These are phyloP conservation scores for Pleurotus citrinopileatus DNA, from an alignment of 768 basidiomycete genomes.

Conservation along the genomic window DNA sequence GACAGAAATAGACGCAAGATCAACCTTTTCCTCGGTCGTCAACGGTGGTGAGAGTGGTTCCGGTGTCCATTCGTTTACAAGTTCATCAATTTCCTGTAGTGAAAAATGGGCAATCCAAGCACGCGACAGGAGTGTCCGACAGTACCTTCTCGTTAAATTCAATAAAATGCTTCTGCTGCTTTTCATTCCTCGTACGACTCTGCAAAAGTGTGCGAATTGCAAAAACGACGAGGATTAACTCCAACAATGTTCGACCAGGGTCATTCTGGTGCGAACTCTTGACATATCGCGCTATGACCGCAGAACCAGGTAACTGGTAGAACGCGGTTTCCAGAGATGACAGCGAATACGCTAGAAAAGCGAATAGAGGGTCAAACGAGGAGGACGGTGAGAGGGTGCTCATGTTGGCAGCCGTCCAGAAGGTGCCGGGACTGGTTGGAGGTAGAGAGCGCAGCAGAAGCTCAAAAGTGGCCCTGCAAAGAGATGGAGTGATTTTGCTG, in stretches of 20 bases:
- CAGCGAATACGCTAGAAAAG: slow-evolving; percentile 61
- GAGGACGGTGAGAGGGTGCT: slow-evolving; percentile 19
- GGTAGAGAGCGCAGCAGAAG: neutral
- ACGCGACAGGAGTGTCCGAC: neutral
- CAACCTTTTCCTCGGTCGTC: slow-evolving; percentile 53
- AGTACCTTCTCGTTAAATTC: slow-evolving; percentile 85
- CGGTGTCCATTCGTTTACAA: slow-evolving; percentile 94
- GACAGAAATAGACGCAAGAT: slow-evolving; percentile 74
- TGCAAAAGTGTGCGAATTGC: slow-evolving; percentile 89
- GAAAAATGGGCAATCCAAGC: neutral
- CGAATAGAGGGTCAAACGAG: slow-evolving; percentile 50
- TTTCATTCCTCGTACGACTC: slow-evolving; percentile 83
- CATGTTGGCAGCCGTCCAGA: neutral
- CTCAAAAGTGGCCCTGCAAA: too few relatives aligned
- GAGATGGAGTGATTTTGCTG: too few relatives aligned
- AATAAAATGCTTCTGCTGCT: slow-evolving; percentile 84
- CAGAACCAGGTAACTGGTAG: slow-evolving; percentile 76
- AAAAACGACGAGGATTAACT: slow-evolving; percentile 84
- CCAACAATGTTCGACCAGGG: slow-evolving; percentile 87
- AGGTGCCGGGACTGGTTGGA: neutral
- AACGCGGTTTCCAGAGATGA: slow-evolving; percentile 63
- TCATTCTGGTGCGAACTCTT: slow-evolving; percentile 95
- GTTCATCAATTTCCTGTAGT: slow-evolving; percentile 90
- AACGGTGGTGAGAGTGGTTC: slow-evolving; percentile 75
- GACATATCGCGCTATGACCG: slow-evolving; percentile 86